Base-by-base conservation (phyloP, 2,329 filamentous ascomycete species). In the Ascosphaera apis region DNA sequence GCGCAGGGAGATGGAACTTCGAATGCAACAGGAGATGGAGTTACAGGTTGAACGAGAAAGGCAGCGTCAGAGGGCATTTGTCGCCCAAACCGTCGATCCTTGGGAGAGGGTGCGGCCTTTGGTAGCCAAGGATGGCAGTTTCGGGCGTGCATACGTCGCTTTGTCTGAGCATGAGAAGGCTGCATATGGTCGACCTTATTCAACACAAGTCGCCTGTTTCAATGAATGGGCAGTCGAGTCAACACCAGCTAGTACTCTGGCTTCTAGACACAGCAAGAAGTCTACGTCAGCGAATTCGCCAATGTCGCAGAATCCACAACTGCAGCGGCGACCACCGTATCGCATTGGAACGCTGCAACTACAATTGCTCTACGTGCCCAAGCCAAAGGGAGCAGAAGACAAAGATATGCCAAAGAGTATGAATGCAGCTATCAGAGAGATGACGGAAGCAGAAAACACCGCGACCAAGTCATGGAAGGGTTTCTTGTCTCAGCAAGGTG, bases 371-470 rank as follows among this genome's bases (percentile, higher is more conserved):
- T 98, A 92, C 49, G 83, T 98, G 1, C 88, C 88, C 1, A 82
- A 84, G 47, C 86, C 88, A 3, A 86, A 81, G 61, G 78, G 77
- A 32, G 67, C 74, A 19, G 73, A 72, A 35, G 88, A 95, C 43
- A 84, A 93, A 12, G 86, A 95, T 45, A 93, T 98, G 82, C 88
- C 88, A 37, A 95, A 95, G 72, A 93, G 84, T 62, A 92, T 98
- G 84, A 91, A 88, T 56, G 79, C 81, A 31, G 92, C 83, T 54
- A 78, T 95, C 46, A 71, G 88, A 13, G 88, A 95, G 60, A 73
- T 98, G 58, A 81, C 78, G 56, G 81, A 86, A 36, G 83, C 86
- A 2, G 83, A 92, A 53, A 77, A 79, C 52, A 67, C 79, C 41
- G 69, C 78, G 42, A 66, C 76, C 34, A 72, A 77, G 42, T 76